Base-by-base conservation (phyloP, 345 rosid genomes). In the Citrus glauca region DNA sequence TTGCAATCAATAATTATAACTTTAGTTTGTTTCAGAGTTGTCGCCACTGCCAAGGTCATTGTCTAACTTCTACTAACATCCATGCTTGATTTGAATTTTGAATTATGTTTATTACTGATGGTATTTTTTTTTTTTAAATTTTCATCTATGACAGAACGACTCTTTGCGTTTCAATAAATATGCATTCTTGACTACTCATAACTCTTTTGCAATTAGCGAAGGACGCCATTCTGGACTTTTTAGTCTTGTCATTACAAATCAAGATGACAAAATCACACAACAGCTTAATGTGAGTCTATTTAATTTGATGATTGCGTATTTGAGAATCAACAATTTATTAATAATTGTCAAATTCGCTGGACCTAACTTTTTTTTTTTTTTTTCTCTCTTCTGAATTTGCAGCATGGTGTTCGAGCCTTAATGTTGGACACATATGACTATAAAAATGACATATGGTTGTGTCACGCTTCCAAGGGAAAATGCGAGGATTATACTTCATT, bases 401-500 rank as follows among this genome's bases (percentile, higher is more conserved):
- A 91, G 93, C 89, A 87, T 74, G 93, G 93, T 78, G 91, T 82
- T 79, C 84, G 93, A 82, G 91, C 86, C 32, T 81, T 91, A 78
- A 88, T 89, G 95, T 81, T 91, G 61, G 93, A 91, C 76, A 82
- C 88, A 0, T 91, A 91, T 38, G 95, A 91, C 82, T 89, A 87
- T 60, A 59, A 76, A 40, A 89, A 82, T 66, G 93, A 88, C 30
- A 82, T 91, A 14, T 89, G 95, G 95, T 66, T 91, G 62, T 91
- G 95, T 24, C 95, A 91, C 84, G 89, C 91, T 4, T 81, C 87
- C 69, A 68, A 81, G 2, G 66, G 82, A 65, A 30, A 85, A 61
- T 91, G 95, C 71, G 60, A 79, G 66, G 91, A 86, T 40, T 70
- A 77, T 56, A 91, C 93, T 66, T 89, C 90, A 50, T 91, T 87